phyloP scores from a whole-genome alignment of 108 stramenopile genomes.

The Cylindrotheca closterium region DNA sequence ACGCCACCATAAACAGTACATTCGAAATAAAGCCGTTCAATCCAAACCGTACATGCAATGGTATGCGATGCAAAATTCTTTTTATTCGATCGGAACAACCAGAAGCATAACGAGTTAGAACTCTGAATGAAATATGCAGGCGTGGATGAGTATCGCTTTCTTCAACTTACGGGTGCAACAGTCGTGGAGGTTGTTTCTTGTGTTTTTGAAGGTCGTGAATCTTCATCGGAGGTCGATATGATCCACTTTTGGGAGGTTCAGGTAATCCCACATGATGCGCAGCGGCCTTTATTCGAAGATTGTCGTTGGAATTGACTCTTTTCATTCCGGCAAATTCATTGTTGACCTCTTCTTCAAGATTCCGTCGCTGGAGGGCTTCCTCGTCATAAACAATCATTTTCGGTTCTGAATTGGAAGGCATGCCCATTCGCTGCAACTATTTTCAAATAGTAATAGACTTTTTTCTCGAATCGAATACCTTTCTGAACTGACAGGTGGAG shows the following conservation, averaged over 20 bases:
- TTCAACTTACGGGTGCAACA: conserved; percentile 40
- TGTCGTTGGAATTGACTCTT: background rate
- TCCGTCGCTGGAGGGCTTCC: background rate
- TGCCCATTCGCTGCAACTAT: too few relatives aligned
- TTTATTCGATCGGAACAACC: too few relatives aligned
- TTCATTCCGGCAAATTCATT: background rate
- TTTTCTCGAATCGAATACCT: too few relatives aligned
- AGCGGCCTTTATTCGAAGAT: background rate
- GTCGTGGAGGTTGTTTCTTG: conserved; percentile 16
- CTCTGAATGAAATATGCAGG: background rate
- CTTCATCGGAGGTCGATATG: conserved; percentile 9
- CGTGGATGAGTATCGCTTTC: background rate
- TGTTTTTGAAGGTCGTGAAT: conserved; percentile 10
- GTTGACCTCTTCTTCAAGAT: background rate
- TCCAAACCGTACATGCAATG: conserved; percentile 77
- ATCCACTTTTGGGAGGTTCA: conserved; percentile 1
- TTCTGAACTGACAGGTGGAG: too few relatives aligned
- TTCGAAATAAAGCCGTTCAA: conserved; percentile 69
- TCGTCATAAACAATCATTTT: conserved; percentile 15
- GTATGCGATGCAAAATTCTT: conserved; percentile 59
- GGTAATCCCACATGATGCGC: background rate
- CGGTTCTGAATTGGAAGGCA: too few relatives aligned
- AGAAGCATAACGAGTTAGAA: background rate
- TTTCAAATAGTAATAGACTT: too few relatives aligned
- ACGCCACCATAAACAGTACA: conserved; percentile 70